Evolutionary conservation across 345 rosid species (phyloP).

Genomic region (Arabidopsis arenosa): DNA sequence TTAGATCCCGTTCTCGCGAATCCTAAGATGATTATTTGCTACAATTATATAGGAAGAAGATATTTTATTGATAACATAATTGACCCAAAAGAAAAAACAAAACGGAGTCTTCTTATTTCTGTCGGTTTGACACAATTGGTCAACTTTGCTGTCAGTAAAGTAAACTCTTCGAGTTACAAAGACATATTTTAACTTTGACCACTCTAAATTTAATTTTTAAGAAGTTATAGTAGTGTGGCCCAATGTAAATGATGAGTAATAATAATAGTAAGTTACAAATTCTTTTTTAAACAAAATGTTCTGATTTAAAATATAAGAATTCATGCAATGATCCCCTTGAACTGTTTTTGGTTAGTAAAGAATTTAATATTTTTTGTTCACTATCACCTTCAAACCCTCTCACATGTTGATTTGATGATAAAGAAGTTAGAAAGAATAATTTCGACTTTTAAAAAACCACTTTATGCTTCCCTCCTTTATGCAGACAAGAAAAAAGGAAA

Average conservation of each 20-base stretch:
- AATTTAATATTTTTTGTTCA: neutral
- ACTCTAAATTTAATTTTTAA: neutral
- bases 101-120: conserved; percentile 10
- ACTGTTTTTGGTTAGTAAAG: conserved; percentile 21
- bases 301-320: neutral
- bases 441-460: conserved; percentile 35
- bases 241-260: conserved; percentile 21
- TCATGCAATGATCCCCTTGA: neutral
- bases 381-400: conserved; percentile 19
- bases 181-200: conserved; percentile 18
- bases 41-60: neutral
- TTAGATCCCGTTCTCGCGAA: neutral
- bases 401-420: conserved; percentile 44
- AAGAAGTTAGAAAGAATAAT: conserved; percentile 37
- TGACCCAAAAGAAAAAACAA: neutral
- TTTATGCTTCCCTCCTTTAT: conserved; percentile 42
- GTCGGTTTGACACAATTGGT: conserved; percentile 37
- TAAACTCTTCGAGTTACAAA: conserved; percentile 14
- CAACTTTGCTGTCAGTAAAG: conserved; percentile 23
- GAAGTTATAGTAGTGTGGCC: neutral
- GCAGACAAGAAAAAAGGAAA: conserved; percentile 47
- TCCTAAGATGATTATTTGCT: too few species aligned
- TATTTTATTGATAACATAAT: neutral
- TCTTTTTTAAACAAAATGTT: neutral
- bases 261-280: neutral